These are phyloP conservation scores for Colletotrichum sp. DNA, from an alignment of 2,329 filamentous ascomycete genomes.

Conservation along the genomic window DNA sequence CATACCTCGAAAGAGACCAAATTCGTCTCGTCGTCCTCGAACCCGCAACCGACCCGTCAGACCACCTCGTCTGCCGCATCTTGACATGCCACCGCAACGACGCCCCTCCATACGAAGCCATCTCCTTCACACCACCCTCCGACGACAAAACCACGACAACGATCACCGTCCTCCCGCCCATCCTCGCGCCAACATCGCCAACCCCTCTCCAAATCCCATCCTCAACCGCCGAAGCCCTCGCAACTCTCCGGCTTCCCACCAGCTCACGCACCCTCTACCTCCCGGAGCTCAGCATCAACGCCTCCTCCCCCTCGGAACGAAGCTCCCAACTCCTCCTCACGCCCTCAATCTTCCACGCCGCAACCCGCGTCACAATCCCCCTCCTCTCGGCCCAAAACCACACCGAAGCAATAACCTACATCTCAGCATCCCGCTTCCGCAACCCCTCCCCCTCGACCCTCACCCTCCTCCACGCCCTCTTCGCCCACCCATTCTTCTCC, in stretches of 20 bases:
- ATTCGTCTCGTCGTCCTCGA: background rate
- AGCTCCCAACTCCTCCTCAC: slow-evolving; percentile 26
- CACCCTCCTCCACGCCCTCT: background rate
- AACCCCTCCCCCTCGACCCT: background rate
- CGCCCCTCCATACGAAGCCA: background rate
- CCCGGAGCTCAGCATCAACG: slow-evolving; percentile 29
- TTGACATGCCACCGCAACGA: background rate
- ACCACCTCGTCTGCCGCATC: background rate
- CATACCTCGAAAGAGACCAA: background rate
- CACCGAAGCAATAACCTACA: background rate
- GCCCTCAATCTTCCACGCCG: slow-evolving; percentile 27
- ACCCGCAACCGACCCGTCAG: background rate
- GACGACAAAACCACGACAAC: background rate
- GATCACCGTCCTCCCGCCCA: background rate
- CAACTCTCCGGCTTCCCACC: background rate
- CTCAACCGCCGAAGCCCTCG: background rate
- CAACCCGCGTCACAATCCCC: slow-evolving; percentile 26
- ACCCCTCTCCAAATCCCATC: background rate
- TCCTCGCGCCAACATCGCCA: background rate
- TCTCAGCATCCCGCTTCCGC: background rate
- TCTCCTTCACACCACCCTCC: background rate
- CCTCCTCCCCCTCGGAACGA: slow-evolving; percentile 22
- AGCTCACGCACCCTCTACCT: slow-evolving; percentile 24
- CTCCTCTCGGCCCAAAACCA: slow-evolving; percentile 4
- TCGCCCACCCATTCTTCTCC: background rate